phyloP scores from a whole-genome alignment of 257 asterid genomes.

The Solanum pinnatisectum region DNA sequence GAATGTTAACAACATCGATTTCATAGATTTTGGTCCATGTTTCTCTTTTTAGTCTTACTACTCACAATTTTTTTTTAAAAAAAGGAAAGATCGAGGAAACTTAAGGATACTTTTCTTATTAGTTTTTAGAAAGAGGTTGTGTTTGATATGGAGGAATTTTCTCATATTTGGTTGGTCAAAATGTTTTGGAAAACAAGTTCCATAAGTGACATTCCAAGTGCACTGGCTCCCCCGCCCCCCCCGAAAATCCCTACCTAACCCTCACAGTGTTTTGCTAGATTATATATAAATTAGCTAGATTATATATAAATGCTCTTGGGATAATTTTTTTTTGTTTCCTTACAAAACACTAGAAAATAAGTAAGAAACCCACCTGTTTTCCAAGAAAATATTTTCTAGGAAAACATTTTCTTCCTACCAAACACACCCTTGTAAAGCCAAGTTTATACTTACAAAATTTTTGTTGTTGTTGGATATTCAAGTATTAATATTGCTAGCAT shows the following conservation, averaged over 20 bases:
- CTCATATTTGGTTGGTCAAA: not conserved
- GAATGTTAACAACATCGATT: not conserved
- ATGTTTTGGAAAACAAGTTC: not conserved
- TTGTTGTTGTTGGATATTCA: not conserved
- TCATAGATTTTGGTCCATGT: not conserved
- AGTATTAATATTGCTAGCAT: not conserved
- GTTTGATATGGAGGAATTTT: not conserved
- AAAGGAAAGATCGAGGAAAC: not conserved
- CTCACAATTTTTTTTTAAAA: not conserved
- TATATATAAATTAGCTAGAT: not conserved
- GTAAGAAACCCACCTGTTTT: not conserved
- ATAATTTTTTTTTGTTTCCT: too few species aligned
- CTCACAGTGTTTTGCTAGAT: not conserved
- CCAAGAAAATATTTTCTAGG: not conserved
- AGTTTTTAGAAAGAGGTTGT: not conserved
- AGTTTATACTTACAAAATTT: not conserved
- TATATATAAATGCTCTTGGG: not conserved
- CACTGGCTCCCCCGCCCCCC: not conserved
- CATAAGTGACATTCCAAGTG: too few species aligned
- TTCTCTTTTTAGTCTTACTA: not conserved
- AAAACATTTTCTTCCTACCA: not conserved
- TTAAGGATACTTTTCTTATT: not conserved
- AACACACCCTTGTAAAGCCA: not conserved
- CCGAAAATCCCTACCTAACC: not conserved
- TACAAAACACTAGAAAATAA: not conserved